These are phyloP conservation scores for Pelargonium nanum DNA, from an alignment of 345 rosid species.

Conservation along the genomic window DNA sequence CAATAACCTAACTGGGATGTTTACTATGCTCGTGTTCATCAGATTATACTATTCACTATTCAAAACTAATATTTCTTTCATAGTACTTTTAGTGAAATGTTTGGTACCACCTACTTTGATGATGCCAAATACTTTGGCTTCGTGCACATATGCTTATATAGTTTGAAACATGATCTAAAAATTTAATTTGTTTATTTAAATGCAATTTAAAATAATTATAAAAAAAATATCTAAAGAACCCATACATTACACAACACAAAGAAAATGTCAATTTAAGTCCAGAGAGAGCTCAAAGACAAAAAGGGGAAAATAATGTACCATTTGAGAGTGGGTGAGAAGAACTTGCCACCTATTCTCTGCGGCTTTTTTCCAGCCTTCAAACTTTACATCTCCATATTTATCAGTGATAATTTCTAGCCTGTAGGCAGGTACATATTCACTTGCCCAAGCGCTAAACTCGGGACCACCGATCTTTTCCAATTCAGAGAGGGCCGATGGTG, in stretches of 20 bases:
- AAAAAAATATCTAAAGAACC: too few relatives aligned
- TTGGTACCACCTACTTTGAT: too few relatives aligned
- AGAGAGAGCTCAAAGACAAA: not conserved
- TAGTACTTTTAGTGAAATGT: too few relatives aligned
- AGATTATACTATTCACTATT: too few relatives aligned
- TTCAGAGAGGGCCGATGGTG: conserved; percentile 28
- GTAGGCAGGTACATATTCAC: conserved; percentile 62
- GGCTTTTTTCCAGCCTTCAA: conserved; percentile 70
- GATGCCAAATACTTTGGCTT: too few relatives aligned
- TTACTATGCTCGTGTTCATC: too few relatives aligned
- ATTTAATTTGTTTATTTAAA: too few relatives aligned
- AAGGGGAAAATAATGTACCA: conserved; percentile 43
- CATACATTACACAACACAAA: not conserved
- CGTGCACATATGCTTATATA: too few relatives aligned
- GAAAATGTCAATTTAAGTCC: conserved; percentile 1
- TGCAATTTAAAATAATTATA: too few relatives aligned
- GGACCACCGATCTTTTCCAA: conserved; percentile 64
- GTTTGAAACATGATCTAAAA: too few relatives aligned
- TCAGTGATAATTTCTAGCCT: conserved; percentile 48
- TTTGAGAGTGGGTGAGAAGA: conserved; percentile 84
- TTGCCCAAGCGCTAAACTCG: conserved; percentile 65
- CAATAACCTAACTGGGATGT: too few relatives aligned
- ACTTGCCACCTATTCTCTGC: conserved; percentile 56
- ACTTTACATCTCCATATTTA: conserved; percentile 39
- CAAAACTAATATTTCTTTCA: too few relatives aligned